Evolutionary conservation across 768 basidiomycete species (phyloP).

Genomic region (Rhodotorula sphaerocarpa): DNA sequence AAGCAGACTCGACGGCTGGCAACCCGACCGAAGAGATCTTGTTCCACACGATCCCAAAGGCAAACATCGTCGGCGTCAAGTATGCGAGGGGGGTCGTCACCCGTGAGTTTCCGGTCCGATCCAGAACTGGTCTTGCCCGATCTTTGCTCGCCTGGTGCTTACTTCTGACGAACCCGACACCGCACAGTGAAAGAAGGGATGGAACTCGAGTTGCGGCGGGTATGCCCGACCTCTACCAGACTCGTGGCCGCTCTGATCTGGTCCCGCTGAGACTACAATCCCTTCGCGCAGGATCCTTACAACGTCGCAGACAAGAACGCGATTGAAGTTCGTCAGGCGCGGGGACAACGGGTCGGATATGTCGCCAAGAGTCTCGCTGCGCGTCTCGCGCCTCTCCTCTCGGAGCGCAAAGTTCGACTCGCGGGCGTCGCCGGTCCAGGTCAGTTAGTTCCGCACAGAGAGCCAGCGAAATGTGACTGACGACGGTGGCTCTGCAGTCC

Average conservation of each 20-base stretch:
- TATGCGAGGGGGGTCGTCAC: constrained; percentile 18
- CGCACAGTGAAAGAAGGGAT: constrained; percentile 21
- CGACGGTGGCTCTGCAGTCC: background rate
- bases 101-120: constrained; percentile 12
- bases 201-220: constrained; percentile 20
- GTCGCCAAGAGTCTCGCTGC: constrained; percentile 7
- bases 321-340: constrained; percentile 22
- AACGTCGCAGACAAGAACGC: constrained; percentile 32
- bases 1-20: no score
- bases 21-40: constrained; percentile 27
- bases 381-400: constrained; percentile 12
- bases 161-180: no score
- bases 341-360: constrained; percentile 22
- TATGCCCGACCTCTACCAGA: constrained; percentile 8
- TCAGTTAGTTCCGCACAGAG: background rate
- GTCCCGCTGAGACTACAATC: background rate
- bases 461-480: background rate
- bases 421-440: constrained; percentile 1
- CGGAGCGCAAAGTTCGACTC: constrained; percentile 14
- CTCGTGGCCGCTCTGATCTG: no score
- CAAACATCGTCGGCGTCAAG: constrained; percentile 30
- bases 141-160: no score
- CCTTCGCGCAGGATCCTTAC: constrained; percentile 17
- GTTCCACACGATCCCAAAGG: constrained; percentile 10
- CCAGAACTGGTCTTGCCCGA: no score